Conservation (phyloP, 306 rosid species). For the Castanopsis chinensis region DNA sequence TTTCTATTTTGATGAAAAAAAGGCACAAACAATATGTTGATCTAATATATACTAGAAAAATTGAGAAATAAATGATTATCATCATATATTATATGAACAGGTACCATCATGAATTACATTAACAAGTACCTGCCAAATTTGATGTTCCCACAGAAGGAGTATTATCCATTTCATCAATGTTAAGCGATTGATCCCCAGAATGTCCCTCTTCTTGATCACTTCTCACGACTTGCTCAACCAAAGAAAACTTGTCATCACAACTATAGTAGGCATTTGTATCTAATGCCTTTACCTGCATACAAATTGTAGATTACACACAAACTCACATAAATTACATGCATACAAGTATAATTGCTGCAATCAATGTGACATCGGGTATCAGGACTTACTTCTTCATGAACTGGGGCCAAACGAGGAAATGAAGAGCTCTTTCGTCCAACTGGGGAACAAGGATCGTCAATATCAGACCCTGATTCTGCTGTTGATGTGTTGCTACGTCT, state of each 20-base stretch:
- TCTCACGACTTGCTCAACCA: constrained; percentile 32
- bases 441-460: constrained; percentile 69
- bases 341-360: constrained; percentile 5
- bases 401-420: constrained; percentile 60
- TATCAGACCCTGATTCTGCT: constrained; percentile 71
- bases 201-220: constrained; percentile 26
- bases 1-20: too few relatives aligned
- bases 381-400: constrained; percentile 78
- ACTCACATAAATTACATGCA: background rate
- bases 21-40: background rate
- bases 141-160: constrained; percentile 26
- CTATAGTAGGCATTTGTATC: constrained; percentile 66
- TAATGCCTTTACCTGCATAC: constrained; percentile 45
- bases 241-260: constrained; percentile 63
- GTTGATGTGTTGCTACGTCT: constrained; percentile 60
- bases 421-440: constrained; percentile 43
- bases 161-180: constrained; percentile 25
- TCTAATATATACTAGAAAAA: constrained; percentile 8
- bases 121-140: constrained; percentile 58
- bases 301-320: constrained; percentile 11
- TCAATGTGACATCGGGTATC: background rate
- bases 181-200: constrained; percentile 32
- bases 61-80: constrained; percentile 10
- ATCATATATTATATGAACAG: constrained; percentile 11
- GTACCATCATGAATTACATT: constrained; percentile 42